Evolutionary conservation across 139 green algal species (phyloP).

Genomic region (Ulvella scutata): DNA sequence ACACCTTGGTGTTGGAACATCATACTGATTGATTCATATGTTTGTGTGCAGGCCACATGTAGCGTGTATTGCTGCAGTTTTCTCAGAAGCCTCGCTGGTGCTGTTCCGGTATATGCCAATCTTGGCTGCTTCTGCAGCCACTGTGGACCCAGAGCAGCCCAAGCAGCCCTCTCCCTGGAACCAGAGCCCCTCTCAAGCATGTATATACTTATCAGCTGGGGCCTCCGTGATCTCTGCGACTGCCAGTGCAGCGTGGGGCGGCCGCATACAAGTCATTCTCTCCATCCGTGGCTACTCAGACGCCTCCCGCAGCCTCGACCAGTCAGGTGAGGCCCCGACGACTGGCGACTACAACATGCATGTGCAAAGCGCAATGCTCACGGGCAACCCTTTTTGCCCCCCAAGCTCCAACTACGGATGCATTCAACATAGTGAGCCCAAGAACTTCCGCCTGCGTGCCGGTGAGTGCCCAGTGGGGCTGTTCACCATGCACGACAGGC

Average conservation of each 20-base stretch:
- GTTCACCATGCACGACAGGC: slow-evolving; percentile 1
- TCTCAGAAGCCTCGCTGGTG: background rate
- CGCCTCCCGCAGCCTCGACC: background rate
- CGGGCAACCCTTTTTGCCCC: background rate
- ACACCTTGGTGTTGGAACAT: too few species aligned
- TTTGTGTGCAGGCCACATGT: background rate
- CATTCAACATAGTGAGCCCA: background rate
- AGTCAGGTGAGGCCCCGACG: background rate
- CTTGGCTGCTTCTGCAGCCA: background rate
- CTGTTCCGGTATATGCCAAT: background rate
- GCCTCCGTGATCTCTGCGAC: background rate
- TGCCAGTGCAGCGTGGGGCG: background rate
- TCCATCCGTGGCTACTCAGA: background rate
- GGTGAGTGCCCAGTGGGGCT: background rate
- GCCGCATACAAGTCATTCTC: background rate
- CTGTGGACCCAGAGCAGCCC: background rate
- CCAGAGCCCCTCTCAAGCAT: background rate
- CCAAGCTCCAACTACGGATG: background rate
- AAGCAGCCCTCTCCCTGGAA: background rate
- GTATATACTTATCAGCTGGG: background rate
- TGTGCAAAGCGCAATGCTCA: background rate
- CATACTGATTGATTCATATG: too few species aligned
- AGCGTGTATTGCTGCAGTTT: background rate
- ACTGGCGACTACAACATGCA: too few species aligned
- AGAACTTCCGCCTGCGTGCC: background rate